Percentiles rank a stretch among this genome's conserved stretches.
phyloP scores from a whole-genome alignment of 2,329 filamentous ascomycete genomes.

The Pseudogymnoascus sp. region DNA sequence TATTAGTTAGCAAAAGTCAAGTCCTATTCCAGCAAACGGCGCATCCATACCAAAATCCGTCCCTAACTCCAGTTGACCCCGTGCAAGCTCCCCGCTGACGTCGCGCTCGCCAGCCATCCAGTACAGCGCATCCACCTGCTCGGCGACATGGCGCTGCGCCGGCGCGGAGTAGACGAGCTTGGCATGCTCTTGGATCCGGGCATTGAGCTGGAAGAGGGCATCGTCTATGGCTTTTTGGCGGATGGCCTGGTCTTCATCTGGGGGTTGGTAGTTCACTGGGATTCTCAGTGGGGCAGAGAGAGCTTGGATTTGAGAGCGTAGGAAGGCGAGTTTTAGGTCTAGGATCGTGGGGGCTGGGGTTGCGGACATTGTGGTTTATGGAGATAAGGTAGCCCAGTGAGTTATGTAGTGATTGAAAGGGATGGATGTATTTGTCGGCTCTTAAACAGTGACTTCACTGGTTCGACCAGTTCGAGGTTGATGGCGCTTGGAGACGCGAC shows the following conservation, averaged over 20 bases:
- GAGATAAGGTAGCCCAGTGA: neutral
- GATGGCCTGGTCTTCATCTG: slow-evolving; percentile 30
- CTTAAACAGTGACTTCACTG: neutral
- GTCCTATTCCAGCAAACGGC: neutral
- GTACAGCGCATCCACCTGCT: slow-evolving; percentile 65
- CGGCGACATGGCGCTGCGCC: slow-evolving; percentile 63
- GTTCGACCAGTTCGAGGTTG: neutral
- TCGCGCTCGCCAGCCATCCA: slow-evolving; percentile 38
- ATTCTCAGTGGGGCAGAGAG: slow-evolving; percentile 53
- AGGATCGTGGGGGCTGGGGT: slow-evolving; percentile 46
- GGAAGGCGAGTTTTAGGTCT: slow-evolving; percentile 57
- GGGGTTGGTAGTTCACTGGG: slow-evolving; percentile 41
- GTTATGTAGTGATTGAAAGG: neutral
- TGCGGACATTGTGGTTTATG: neutral
- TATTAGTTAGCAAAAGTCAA: neutral
- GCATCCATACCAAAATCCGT: slow-evolving; percentile 29
- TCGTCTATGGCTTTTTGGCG: slow-evolving; percentile 46
- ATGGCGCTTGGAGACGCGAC: neutral
- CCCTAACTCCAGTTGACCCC: slow-evolving; percentile 35
- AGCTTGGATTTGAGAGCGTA: slow-evolving; percentile 54
- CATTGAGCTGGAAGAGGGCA: slow-evolving; percentile 52
- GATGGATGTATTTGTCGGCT: neutral
- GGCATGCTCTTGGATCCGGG: slow-evolving; percentile 56
- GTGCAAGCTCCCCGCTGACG: slow-evolving; percentile 22
- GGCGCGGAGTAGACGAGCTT: slow-evolving; percentile 60